Base-by-base conservation (phyloP, 495 filamentous ascomycete genomes). In the Haplographium delicatum region DNA sequence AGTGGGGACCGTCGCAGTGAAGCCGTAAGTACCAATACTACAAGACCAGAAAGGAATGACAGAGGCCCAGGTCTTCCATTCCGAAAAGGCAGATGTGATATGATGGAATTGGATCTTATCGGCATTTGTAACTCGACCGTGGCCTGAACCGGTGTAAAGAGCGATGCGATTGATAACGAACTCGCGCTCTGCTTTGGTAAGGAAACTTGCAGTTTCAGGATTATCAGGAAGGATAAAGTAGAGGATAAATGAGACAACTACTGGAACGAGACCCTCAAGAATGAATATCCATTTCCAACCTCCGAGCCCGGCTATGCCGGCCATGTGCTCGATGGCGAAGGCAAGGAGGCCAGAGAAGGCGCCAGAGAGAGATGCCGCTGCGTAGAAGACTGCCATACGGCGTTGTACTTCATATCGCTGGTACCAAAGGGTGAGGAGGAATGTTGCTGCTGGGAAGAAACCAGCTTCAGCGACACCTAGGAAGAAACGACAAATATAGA, bases 21-120 rank as follows among this genome's bases (percentile, higher is more conserved):
- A 40, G 8, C 41, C 87, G 64, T 96, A 96, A 4, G 95, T 76
- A 8, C 85, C 72, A 72, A 78, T 78, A 53, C 71, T 64, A 33
- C 60, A 63, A 24, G 86, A 84, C 84, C 88, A 89, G 59, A 88
- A 89, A 39, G 88, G 84, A 18, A 80, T 64, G 59, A 84, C 82
- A 5, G 78, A 83, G 0, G 75, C 58, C 70, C 79, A 94, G 46
- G 85, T 94, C 70, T 95, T 94, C 86, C 86, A 94, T 59, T 95
- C 90, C 49, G 73, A 79, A 16, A 94, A 59, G 35, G 82, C 79
- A 1, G 38, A 31, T 10, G 9, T 46, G 23, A 53, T 31, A 7
- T 33, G 8, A 2, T 16, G 23, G n/a, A 11, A 19, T 4, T 11
- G n/a, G 10, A 46, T 16, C 27, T 46, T 34, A 16, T 46, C 44